phyloP scores from a whole-genome alignment of 176 grass and related monocot species.

The Coix lacrymajobi region DNA sequence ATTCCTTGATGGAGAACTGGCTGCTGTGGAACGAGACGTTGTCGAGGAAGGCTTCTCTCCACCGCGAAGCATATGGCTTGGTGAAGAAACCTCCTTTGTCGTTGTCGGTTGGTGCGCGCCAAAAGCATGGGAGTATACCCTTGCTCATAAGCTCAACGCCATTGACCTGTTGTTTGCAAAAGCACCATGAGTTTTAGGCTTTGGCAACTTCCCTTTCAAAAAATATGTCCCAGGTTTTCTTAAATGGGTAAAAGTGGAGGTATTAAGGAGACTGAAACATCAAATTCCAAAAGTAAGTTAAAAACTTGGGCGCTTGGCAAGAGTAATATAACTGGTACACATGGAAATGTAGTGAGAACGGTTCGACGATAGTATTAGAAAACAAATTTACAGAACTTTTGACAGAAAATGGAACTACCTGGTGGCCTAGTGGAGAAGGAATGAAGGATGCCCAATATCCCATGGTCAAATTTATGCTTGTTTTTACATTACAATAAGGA shows the following conservation, averaged over 20 bases:
- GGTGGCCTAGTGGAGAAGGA: not conserved
- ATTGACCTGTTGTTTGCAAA: constrained; percentile 42
- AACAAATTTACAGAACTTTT: not conserved
- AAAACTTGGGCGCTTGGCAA: not conserved
- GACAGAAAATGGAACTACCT: no score
- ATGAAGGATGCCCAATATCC: not conserved
- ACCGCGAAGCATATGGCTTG: constrained; percentile 52
- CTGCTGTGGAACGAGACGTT: constrained; percentile 47
- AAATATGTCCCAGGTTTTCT: no score
- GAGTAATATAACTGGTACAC: not conserved
- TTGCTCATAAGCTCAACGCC: constrained; percentile 50
- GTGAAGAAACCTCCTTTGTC: constrained; percentile 67
- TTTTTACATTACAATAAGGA: not conserved
- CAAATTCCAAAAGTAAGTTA: not conserved
- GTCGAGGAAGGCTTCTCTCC: constrained; percentile 63
- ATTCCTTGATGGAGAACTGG: constrained; percentile 55
- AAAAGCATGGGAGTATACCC: constrained; percentile 83
- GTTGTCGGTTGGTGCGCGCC: constrained; percentile 86
- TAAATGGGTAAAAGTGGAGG: not conserved
- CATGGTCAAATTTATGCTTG: not conserved
- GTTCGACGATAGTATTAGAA: not conserved
- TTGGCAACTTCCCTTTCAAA: no score
- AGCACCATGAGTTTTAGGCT: not conserved
- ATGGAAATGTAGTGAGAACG: not conserved
- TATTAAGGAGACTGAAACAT: not conserved